Conservation (phyloP, 2,329 filamentous ascomycete species). For the Trichophaea hybrida region DNA sequence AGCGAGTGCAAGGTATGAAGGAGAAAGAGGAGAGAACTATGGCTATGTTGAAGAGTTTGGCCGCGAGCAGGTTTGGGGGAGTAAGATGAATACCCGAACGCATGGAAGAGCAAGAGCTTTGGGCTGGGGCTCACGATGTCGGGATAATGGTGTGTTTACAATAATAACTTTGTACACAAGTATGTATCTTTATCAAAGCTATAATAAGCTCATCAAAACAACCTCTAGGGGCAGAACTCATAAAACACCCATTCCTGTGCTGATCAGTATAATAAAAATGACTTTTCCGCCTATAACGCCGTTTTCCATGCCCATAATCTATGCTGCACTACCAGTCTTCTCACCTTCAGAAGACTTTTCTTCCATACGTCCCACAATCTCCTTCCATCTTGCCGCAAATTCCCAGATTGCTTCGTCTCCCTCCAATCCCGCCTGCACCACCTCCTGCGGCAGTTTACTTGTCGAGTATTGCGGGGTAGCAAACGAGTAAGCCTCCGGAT, state of each 20-base stretch:
- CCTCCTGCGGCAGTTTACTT: slow-evolving; percentile 82
- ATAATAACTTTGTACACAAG: neutral
- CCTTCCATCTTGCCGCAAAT: slow-evolving; percentile 62
- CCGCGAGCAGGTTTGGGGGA: slow-evolving; percentile 29
- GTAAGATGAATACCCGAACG: neutral
- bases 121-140: neutral
- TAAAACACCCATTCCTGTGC: too few species aligned
- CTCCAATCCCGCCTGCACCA: slow-evolving; percentile 44
- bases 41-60: slow-evolving; percentile 63
- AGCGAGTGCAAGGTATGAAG: slow-evolving; percentile 52
- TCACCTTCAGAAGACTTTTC: neutral
- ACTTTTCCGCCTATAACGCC: neutral
- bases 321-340: neutral
- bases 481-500: slow-evolving; percentile 80
- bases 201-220: neutral
- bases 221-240: too few species aligned
- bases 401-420: slow-evolving; percentile 67
- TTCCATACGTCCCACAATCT: slow-evolving; percentile 36
- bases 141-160: neutral
- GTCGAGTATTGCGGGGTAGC: slow-evolving; percentile 78
- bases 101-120: neutral
- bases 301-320: neutral
- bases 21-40: slow-evolving; percentile 75
- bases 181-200: neutral
- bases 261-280: too few species aligned